Evolutionary conservation across 2,329 filamentous ascomycete species (phyloP).

Genomic region (Colletotrichum aenigma): DNA sequence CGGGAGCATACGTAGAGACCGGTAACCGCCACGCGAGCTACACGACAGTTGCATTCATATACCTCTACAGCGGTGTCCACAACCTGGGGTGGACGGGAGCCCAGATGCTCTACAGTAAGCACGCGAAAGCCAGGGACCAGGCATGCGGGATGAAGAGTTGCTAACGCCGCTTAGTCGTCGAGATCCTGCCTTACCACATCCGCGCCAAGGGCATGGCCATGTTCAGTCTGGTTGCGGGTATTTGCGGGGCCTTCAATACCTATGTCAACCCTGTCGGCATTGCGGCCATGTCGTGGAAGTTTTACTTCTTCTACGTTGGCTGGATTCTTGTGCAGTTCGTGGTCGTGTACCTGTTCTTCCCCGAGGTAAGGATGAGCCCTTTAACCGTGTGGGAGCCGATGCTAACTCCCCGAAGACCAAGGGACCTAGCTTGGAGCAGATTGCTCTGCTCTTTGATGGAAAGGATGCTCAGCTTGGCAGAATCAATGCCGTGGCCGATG

Average conservation of each 20-base stretch:
- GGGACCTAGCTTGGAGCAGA: slow-evolving; percentile 22
- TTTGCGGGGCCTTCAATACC: slow-evolving; percentile 28
- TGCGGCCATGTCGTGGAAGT: slow-evolving; percentile 53
- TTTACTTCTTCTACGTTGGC: slow-evolving; percentile 60
- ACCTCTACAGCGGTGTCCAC: slow-evolving; percentile 17
- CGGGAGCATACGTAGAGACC: slow-evolving; percentile 15
- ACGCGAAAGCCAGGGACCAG: neutral
- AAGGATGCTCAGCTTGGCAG: slow-evolving; percentile 4
- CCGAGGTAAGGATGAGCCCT: slow-evolving; percentile 1
- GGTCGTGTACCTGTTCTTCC: slow-evolving; percentile 36
- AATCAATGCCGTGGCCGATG: slow-evolving; percentile 1
- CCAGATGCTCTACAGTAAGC: slow-evolving; percentile 16
- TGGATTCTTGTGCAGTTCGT: slow-evolving; percentile 36
- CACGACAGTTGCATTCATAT: slow-evolving; percentile 12
- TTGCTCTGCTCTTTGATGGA: slow-evolving; percentile 22
- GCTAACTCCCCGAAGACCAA: slow-evolving; percentile 18
- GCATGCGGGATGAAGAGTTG: neutral
- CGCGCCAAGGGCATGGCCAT: slow-evolving; percentile 53
- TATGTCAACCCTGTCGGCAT: slow-evolving; percentile 58
- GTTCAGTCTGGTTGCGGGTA: slow-evolving; percentile 20
- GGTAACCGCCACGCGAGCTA: slow-evolving; percentile 7
- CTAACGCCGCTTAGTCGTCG: slow-evolving; percentile 31
- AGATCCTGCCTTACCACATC: slow-evolving; percentile 57
- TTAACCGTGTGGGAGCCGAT: too few relatives aligned
- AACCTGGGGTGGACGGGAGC: slow-evolving; percentile 19